Percentiles rank a stretch among this genome's conserved stretches.
Conservation (phyloP, 179 eudicot species). For the Beta macrorhiza region DNA sequence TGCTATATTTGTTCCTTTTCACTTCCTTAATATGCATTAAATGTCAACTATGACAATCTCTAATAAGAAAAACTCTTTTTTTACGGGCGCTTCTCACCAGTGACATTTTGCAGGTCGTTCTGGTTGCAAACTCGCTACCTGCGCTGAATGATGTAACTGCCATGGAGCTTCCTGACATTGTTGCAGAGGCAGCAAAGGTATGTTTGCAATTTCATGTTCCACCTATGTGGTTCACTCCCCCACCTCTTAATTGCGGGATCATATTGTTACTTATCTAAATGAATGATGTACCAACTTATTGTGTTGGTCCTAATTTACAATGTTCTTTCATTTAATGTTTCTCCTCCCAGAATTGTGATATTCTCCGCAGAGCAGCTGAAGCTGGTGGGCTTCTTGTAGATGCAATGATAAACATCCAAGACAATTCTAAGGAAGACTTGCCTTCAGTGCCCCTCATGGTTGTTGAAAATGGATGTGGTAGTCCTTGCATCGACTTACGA, state of each 20-base stretch:
- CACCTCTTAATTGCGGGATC: background rate
- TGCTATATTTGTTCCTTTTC: background rate
- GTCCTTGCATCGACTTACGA: conserved; percentile 95
- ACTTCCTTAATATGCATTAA: background rate
- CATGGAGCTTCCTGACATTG: conserved; percentile 94
- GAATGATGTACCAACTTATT: background rate
- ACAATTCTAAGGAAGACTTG: conserved; percentile 46
- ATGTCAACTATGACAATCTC: too few species aligned
- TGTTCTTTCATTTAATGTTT: background rate
- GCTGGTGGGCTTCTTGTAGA: conserved; percentile 97
- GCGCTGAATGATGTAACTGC: conserved; percentile 96
- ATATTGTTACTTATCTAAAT: background rate
- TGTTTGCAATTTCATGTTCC: background rate
- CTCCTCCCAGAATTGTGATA: conserved; percentile 75
- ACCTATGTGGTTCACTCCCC: background rate
- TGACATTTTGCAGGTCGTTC: conserved; percentile 65
- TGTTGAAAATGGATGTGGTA: conserved; percentile 97
- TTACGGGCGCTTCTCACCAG: background rate
- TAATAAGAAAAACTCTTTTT: too few species aligned
- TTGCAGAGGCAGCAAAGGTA: conserved; percentile 98
- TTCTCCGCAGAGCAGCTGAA: conserved; percentile 93
- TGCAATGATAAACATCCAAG: conserved; percentile 76
- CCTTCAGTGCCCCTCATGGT: conserved; percentile 90
- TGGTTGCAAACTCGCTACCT: conserved; percentile 93
- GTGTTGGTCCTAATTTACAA: background rate